Evolutionary conservation across 1,284 basidiomycete genomes (phyloP), one percentile per base, ranked within the genome.

Genomic region (Fomitopsis pinicola): DNA sequence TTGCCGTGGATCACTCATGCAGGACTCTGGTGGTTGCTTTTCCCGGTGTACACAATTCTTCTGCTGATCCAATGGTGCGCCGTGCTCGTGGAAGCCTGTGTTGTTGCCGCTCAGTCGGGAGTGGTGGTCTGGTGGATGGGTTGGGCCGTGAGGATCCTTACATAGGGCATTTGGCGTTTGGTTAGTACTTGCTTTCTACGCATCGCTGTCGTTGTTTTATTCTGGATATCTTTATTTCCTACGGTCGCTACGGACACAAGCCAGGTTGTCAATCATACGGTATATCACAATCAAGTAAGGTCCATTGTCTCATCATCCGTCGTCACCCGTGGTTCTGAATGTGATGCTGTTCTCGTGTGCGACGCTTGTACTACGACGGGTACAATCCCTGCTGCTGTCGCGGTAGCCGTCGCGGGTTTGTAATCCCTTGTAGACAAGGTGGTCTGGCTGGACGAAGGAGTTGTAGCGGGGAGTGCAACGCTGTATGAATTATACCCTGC

Each of bases 71-170:
- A 86, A 67, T 89, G 87, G 85, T 72, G 78, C 63, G 83, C 85
- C 9, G 82, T 88, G 42, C 56, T 82, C 8, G 70, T 84, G 26
- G 87, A 88, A 67, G 68, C 77, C 57, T 78, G 74, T 45, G 72
- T 90, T 58, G 78, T 89, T 5, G 63, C 84, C 28, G 76, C 84
- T 58, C 79, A 89, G 68, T 59, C 84, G 52, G 83, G 78, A 3
- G 81, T 87, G 22, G 72, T 85, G 42, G 67, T 78, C 22, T 91
- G 88, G 88, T 91, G 89, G 88, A 65, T 82, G 58, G 87, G 86
- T 38, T 91, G 88, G 88, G 77, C 77, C 28, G 68, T 88, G 53
- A 80, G 80, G 46, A 64, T 87, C 62, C 76, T 82, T 62, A 73
- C 74, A 58, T 82, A 70, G 72, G 63, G 56, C 50, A 54, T 55